phyloP scores from a whole-genome alignment of 495 filamentous ascomycete genomes.

The Bathelium albidoporum region DNA sequence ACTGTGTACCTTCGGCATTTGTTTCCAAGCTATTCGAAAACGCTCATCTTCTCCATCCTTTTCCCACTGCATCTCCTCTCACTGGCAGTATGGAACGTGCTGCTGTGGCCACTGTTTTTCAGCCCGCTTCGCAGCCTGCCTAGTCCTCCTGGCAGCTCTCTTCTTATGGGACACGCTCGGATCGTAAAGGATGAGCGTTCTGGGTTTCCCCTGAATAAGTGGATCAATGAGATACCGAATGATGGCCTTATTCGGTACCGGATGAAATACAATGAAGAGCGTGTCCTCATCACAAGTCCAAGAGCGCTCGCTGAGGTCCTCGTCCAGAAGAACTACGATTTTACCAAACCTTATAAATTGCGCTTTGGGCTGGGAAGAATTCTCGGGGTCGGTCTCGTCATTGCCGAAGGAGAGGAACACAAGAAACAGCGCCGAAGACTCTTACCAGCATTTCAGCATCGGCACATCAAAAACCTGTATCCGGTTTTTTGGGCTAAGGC shows the following conservation, averaged over 20 bases:
- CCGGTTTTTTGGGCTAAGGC: slow-evolving; percentile 11
- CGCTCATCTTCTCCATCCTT: not conserved
- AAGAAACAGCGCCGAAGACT: slow-evolving; percentile 9
- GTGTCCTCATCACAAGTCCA: slow-evolving; percentile 3
- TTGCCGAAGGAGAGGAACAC: slow-evolving; percentile 11
- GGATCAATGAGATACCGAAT: slow-evolving; percentile 13
- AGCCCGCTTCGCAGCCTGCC: slow-evolving; percentile 11
- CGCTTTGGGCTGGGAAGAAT: slow-evolving; percentile 3
- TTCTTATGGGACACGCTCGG: slow-evolving; percentile 1
- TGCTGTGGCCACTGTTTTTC: slow-evolving; percentile 6
- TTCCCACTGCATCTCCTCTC: not conserved
- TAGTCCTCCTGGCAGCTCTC: not conserved
- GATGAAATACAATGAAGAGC: slow-evolving; percentile 4
- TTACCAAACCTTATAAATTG: slow-evolving; percentile 3
- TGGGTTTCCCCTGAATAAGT: slow-evolving; percentile 1
- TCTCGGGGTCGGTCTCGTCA: slow-evolving; percentile 8
- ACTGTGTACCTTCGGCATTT: not conserved
- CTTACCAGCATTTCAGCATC: slow-evolving; percentile 5
- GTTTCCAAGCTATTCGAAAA: not conserved
- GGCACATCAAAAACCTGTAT: slow-evolving; percentile 13
- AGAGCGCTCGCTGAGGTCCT: slow-evolving; percentile 7
- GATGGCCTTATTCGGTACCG: slow-evolving; percentile 11
- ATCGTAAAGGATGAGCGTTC: slow-evolving; percentile 4
- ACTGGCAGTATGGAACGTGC: not conserved
- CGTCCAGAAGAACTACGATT: slow-evolving; percentile 9